Conservation (phyloP, 345 rosid genomes). For the Citrus cavaleriei region DNA sequence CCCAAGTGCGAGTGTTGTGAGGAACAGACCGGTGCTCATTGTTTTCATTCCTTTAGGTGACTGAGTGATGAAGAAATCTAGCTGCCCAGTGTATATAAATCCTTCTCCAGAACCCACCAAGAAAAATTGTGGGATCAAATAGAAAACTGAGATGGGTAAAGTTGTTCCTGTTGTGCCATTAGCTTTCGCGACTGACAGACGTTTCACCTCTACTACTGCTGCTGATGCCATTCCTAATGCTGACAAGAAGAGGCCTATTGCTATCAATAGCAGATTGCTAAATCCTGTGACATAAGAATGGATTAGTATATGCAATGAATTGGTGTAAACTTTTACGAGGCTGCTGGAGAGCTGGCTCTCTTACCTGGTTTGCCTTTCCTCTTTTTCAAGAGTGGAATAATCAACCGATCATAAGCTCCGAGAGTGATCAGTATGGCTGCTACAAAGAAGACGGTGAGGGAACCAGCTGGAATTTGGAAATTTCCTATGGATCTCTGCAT, state of each 20-base stretch:
- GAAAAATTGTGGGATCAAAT: constrained; percentile 59
- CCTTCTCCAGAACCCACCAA: constrained; percentile 67
- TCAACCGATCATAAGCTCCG: constrained; percentile 48
- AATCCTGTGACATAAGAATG: constrained; percentile 32
- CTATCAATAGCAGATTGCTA: constrained; percentile 55
- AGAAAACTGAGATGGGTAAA: constrained; percentile 47
- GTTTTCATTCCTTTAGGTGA: constrained; percentile 71
- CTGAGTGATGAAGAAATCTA: constrained; percentile 67
- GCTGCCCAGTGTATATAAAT: constrained; percentile 67
- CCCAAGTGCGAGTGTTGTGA: constrained; percentile 58
- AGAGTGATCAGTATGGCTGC: constrained; percentile 46
- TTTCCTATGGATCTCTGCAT: constrained; percentile 49
- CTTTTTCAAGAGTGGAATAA: constrained; percentile 49
- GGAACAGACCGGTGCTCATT: constrained; percentile 68
- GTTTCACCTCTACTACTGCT: constrained; percentile 41
- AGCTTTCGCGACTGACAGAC: constrained; percentile 28
- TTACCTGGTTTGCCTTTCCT: constrained; percentile 55
- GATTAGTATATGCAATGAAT: not conserved
- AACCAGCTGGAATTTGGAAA: constrained; percentile 65
- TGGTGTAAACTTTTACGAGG: not conserved
- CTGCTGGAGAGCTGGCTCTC: not conserved
- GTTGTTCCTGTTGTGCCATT: constrained; percentile 5
- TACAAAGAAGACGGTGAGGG: constrained; percentile 56
- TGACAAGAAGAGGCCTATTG: constrained; percentile 57
- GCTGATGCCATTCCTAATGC: constrained; percentile 59